Conservation (phyloP, 495 filamentous ascomycete species). For the Hyphodiscus hymeniophilus region DNA sequence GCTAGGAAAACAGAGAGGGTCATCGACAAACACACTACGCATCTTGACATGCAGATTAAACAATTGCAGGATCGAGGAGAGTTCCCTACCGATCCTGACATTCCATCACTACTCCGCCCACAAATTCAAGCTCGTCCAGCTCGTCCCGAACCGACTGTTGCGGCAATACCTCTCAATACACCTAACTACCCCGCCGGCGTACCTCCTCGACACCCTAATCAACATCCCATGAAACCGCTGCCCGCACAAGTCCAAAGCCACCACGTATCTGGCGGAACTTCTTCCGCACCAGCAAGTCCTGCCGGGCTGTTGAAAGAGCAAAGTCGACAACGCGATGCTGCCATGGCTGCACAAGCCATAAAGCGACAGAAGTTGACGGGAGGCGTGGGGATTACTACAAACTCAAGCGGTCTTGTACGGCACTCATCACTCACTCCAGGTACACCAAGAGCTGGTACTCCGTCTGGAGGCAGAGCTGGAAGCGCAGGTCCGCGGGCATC, state of each 20-base stretch:
- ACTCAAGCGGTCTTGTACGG: slow-evolving; percentile 55
- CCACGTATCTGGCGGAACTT: slow-evolving; percentile 1
- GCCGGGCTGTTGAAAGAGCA: slow-evolving; percentile 52
- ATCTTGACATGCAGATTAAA: slow-evolving; percentile 80
- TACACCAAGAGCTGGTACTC: slow-evolving; percentile 74
- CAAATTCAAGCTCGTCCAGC: slow-evolving; percentile 25
- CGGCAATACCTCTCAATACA: slow-evolving; percentile 37
- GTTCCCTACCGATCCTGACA: slow-evolving; percentile 65
- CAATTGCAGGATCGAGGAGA: slow-evolving; percentile 71
- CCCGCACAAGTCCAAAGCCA: slow-evolving; percentile 29
- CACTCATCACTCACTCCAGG: slow-evolving; percentile 78
- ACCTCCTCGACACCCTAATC: slow-evolving; percentile 32
- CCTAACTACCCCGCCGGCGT: slow-evolving; percentile 30
- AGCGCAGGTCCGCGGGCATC: slow-evolving; percentile 58
- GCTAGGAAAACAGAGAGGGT: slow-evolving; percentile 68
- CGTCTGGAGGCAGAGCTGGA: slow-evolving; percentile 51
- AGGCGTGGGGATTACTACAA: slow-evolving; percentile 53
- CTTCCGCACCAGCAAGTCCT: slow-evolving; percentile 55
- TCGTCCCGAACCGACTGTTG: slow-evolving; percentile 39
- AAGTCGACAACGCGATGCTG: slow-evolving; percentile 65
- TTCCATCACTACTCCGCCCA: slow-evolving; percentile 71
- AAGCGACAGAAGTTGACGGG: slow-evolving; percentile 67
- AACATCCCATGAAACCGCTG: slow-evolving; percentile 34
- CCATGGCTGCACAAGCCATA: slow-evolving; percentile 57
- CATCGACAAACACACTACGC: slow-evolving; percentile 82